Evolutionary conservation across 352 stramenopile genomes (phyloP).

Genomic region (Plasmopara viticola): DNA sequence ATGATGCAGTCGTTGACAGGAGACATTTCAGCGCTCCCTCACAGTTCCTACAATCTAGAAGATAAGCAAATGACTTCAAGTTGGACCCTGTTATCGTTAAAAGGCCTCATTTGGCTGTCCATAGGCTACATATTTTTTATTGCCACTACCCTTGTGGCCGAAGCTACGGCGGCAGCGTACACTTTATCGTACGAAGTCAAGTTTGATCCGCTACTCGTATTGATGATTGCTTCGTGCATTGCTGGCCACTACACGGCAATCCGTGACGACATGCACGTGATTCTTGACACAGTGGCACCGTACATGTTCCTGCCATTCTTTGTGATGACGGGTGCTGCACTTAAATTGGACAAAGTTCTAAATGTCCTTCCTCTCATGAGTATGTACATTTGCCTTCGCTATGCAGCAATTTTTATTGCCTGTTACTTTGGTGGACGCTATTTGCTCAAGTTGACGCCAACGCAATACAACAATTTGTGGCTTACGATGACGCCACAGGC

Average conservation of each 20-base stretch:
- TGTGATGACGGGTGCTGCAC: conserved; percentile 57
- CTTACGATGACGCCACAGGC: conserved; percentile 63
- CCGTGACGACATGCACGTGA: conserved; percentile 71
- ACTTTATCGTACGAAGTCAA: conserved; percentile 61
- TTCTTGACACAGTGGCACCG: conserved; percentile 51
- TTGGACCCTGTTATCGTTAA: conserved; percentile 33
- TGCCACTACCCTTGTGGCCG: conserved; percentile 32
- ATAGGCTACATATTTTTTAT: conserved; percentile 61
- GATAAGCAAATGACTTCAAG: conserved; percentile 10
- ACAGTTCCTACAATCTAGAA: conserved; percentile 41
- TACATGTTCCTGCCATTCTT: conserved; percentile 74
- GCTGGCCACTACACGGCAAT: conserved; percentile 49
- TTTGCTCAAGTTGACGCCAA: conserved; percentile 44
- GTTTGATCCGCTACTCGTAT: conserved; percentile 56
- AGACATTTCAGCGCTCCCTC: conserved; percentile 36
- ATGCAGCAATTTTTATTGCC: conserved; percentile 53
- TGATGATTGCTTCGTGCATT: conserved; percentile 60
- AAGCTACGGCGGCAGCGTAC: conserved; percentile 33
- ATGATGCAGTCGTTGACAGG: conserved; percentile 17
- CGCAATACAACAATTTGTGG: conserved; percentile 70
- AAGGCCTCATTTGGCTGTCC: conserved; percentile 60
- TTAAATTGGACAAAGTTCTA: conserved; percentile 62
- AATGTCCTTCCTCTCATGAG: conserved; percentile 57
- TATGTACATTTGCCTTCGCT: conserved; percentile 49
- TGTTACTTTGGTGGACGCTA: conserved; percentile 54